Base-by-base conservation (phyloP, 768 basidiomycete species). In the Suillus tomentosus region DNA sequence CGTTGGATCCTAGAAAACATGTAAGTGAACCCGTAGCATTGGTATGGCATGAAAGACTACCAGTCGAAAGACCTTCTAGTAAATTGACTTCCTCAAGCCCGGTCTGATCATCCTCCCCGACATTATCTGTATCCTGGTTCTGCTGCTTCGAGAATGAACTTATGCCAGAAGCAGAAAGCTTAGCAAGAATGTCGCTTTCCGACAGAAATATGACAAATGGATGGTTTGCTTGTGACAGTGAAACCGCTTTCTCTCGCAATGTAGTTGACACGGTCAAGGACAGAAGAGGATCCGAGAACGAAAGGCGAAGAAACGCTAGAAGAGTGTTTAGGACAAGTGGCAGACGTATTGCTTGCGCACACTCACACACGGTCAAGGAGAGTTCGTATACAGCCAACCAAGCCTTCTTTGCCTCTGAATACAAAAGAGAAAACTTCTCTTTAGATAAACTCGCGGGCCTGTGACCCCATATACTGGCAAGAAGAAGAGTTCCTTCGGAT, bases 211-310 rank as follows among this genome's bases (percentile, higher is more conserved):
- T 65, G 22, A 72, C 66, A 34, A 85, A 68, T 1, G 76, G 70
- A 59, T 74, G 68, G 37, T 79, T 69, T 6, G 74, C 72, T 7
- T 82, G 75, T 3, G 81, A 83, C 14, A 82, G 68, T 15, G 82
- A 75, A 8, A 91, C 72, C 0, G 89, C 85, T 69, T 87, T 91
- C 27, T 96, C 93, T 57, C 95, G 85, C n/a, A 96, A 78, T 1
- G 95, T 97, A n/a, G 88, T 83, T 3, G 92, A 94, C 4, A 89
- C 82, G 0, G 95, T 97, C 36, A 97, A 76, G 70, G 90, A 94
- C 34, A 97, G 82, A 13, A 96, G 75, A 11, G 95, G 95, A 65
- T 95, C 86, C 3, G 79, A 70, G 56, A 90, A 84, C 40, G 82
- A 80, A 17, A 94, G 85, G 39, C 87, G 84, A 36, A 95, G 76